A percentile compares a stretch with the other conserved stretches of the same genome.
Conservation (phyloP, 495 filamentous ascomycete species). For the Melanomma pulvis-pyrius region DNA sequence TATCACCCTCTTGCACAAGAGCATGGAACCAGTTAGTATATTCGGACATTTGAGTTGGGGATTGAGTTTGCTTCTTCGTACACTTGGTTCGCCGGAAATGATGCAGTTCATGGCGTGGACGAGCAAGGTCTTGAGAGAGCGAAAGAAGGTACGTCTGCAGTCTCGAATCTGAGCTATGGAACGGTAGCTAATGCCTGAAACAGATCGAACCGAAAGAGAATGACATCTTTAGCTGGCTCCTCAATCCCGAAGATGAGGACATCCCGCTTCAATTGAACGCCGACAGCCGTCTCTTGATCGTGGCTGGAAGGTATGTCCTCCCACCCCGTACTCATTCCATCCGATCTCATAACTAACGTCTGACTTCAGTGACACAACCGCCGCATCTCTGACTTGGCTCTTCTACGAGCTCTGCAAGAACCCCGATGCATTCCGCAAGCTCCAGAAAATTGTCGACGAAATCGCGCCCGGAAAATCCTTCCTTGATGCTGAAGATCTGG, state of each 20-base stretch:
- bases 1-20: conserved; percentile 26
- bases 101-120: conserved; percentile 26
- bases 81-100: conserved; percentile 13
- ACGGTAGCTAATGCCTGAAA: background rate
- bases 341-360: background rate
- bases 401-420: conserved; percentile 34
- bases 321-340: background rate
- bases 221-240: conserved; percentile 20
- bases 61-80: conserved; percentile 1
- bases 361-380: conserved; percentile 28
- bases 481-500: conserved; percentile 18
- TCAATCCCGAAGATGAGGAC: conserved; percentile 22
- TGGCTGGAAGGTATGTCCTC: conserved; percentile 27
- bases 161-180: background rate
- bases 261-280: conserved; percentile 17
- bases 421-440: background rate
- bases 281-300: conserved; percentile 23
- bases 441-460: conserved; percentile 18
- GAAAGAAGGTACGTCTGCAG: conserved; percentile 23
- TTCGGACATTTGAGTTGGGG: conserved; percentile 17
- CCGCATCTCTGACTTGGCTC: conserved; percentile 27
- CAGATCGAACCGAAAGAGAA: conserved; percentile 23
- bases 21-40: conserved; percentile 11
- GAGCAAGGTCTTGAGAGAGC: conserved; percentile 13
- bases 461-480: conserved; percentile 9